phyloP scores from a whole-genome alignment of 352 stramenopile species.

The Phytophthora ramorum region DNA sequence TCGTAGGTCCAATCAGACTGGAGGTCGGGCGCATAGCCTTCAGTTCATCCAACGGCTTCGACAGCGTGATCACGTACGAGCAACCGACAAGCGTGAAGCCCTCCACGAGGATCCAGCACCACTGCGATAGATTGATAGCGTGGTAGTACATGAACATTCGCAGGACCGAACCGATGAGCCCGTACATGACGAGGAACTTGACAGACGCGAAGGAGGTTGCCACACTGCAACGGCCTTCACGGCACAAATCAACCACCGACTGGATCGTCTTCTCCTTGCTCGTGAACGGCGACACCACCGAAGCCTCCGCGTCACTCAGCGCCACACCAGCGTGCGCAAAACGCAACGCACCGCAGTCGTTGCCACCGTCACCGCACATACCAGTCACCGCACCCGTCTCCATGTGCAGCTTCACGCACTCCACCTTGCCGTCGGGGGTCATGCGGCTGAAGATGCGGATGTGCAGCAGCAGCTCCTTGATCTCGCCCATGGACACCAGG shows the following conservation, averaged over 20 bases:
- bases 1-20: constrained; percentile 64
- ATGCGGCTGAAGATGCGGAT: constrained; percentile 62
- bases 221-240: constrained; percentile 87
- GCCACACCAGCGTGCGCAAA: constrained; percentile 82
- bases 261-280: constrained; percentile 78
- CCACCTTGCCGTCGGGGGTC: constrained; percentile 50
- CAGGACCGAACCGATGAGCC: constrained; percentile 69
- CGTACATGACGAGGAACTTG: constrained; percentile 92
- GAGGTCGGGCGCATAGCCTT: constrained; percentile 43
- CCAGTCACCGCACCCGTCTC: constrained; percentile 46
- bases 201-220: constrained; percentile 85
- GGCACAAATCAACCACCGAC: constrained; percentile 84
- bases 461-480: constrained; percentile 43
- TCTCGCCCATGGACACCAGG: constrained; percentile 34
- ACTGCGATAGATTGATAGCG: constrained; percentile 70
- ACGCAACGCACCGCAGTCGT: constrained; percentile 84
- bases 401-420: constrained; percentile 52
- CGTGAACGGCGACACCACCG: constrained; percentile 86
- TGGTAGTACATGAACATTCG: constrained; percentile 82
- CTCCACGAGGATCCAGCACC: constrained; percentile 73
- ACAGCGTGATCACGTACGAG: constrained; percentile 74
- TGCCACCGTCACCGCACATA: constrained; percentile 72
- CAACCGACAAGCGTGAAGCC: constrained; percentile 69
- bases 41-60: constrained; percentile 45
- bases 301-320: constrained; percentile 77